Percentiles rank a stretch among this genome's conserved stretches.
phyloP scores from a whole-genome alignment of 129 eudicot species.

The Pittosporum tobira region DNA sequence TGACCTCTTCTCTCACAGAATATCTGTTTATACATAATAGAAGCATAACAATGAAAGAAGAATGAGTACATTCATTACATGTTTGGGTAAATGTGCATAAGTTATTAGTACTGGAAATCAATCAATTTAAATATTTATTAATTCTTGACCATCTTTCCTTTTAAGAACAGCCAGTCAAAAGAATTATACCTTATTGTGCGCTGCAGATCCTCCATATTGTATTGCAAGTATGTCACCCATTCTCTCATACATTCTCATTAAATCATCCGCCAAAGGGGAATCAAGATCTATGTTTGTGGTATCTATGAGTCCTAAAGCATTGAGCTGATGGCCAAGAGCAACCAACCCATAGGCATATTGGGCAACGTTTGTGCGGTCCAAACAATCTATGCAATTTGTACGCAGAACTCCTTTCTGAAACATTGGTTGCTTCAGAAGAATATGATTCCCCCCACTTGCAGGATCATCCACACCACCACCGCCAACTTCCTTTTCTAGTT shows the following conservation, averaged over 20 bases:
- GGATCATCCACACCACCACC: slow-evolving; percentile 14
- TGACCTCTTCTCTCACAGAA: slow-evolving; percentile 92
- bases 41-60: background rate
- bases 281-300: slow-evolving; percentile 48
- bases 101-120: background rate
- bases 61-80: background rate
- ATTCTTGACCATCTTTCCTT: background rate
- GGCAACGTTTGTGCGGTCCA: slow-evolving; percentile 96
- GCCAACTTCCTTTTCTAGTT: slow-evolving; percentile 13
- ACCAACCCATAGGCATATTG: slow-evolving; percentile 91
- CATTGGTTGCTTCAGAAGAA: slow-evolving; percentile 33
- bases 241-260: slow-evolving; percentile 77
- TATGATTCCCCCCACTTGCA: slow-evolving; percentile 21
- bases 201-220: slow-evolving; percentile 98
- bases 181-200: slow-evolving; percentile 93
- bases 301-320: slow-evolving; percentile 56
- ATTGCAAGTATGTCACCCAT: slow-evolving; percentile 98
- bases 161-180: background rate
- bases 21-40: slow-evolving; percentile 46
- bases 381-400: slow-evolving; percentile 95
- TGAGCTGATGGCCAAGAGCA: slow-evolving; percentile 86
- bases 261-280: slow-evolving; percentile 55
- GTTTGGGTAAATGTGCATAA: background rate
- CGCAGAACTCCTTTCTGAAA: slow-evolving; percentile 78
- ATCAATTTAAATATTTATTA: background rate